Base-by-base conservation (phyloP, 2,329 filamentous ascomycete species). In the Aureobasidium lini region DNA sequence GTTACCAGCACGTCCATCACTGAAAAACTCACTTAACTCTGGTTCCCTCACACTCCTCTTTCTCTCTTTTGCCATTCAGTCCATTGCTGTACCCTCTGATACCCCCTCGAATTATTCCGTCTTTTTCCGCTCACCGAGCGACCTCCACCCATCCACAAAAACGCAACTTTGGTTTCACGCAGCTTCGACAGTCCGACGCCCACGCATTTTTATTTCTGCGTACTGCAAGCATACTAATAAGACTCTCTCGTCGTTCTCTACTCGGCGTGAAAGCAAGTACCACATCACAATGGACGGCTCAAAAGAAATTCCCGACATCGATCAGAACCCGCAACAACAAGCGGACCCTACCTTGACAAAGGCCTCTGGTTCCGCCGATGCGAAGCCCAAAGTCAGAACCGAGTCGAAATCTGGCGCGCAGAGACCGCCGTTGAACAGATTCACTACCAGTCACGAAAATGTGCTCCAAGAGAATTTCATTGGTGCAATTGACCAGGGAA, bases 401-500 rank as follows among this genome's bases (percentile, higher is more conserved):
- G 43, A 61, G 53, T 57, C 50, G 15, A 40, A 32, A 13, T 57
- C 42, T 37, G 39, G 48, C 9, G 52, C 53, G 15, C 43, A 57
- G 37, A 61, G 59, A 34, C 59, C 59, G 18, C 59, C 59, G n/a
- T 49, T 61, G 36, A 61, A 61, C 59, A 61, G 68, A 44, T 71
- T 71, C 64, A 69, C 69, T 3, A 68, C 67, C 15, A 68, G 65
- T 43, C 67, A 70, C 60, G 70, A 72, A 52, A 70, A 71, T 48
- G 65, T 69, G 11, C 62, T 72, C 31, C 54, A 76, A 42, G 75
- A 84, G 53, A 82, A 81, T 76, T 94, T 88, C 67, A 85, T 94
- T 62, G 90, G 89, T 60, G 88, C 88, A 64, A 90, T 95, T 70
- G 90, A 95, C 69, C 88, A 92, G 68, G 90, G 90, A 59, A 95